A percentile compares a stretch with the other conserved stretches of the same genome.
Conservation (phyloP, 2,329 filamentous ascomycete genomes). For the Fusarium oligoseptatum region DNA sequence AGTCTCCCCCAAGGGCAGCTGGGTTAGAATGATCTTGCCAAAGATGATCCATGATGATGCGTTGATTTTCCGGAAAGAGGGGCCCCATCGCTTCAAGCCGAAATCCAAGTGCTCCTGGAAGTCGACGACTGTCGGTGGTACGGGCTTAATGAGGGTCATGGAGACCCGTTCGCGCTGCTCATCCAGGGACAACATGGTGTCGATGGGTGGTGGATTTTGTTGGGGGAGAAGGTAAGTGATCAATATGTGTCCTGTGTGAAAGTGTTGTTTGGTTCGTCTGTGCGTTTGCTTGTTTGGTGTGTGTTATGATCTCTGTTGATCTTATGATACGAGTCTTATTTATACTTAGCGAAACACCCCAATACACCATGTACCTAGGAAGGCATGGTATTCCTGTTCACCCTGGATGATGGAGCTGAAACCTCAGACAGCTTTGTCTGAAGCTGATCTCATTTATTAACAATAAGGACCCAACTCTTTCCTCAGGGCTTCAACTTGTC, state of each 20-base stretch:
- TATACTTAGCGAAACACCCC: background rate
- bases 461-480: background rate
- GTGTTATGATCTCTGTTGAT: background rate
- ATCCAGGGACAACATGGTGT: background rate
- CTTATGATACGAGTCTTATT: background rate
- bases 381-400: background rate
- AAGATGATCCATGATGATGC: background rate
- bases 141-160: background rate
- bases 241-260: background rate
- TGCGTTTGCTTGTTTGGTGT: background rate
- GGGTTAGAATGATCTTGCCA: background rate
- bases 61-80: background rate
- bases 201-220: background rate
- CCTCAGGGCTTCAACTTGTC: background rate
- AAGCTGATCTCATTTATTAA: background rate
- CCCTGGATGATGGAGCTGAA: background rate
- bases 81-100: background rate
- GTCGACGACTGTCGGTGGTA: background rate
- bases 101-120: background rate
- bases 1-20: background rate
- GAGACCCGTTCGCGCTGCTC: no score
- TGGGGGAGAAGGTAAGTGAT: background rate
- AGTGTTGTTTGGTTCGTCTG: background rate
- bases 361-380: background rate
- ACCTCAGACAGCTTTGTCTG: background rate